Percentiles rank a stretch among this genome's conserved stretches.
Conservation (phyloP, 495 filamentous ascomycete genomes). For the Podospora didyma region DNA sequence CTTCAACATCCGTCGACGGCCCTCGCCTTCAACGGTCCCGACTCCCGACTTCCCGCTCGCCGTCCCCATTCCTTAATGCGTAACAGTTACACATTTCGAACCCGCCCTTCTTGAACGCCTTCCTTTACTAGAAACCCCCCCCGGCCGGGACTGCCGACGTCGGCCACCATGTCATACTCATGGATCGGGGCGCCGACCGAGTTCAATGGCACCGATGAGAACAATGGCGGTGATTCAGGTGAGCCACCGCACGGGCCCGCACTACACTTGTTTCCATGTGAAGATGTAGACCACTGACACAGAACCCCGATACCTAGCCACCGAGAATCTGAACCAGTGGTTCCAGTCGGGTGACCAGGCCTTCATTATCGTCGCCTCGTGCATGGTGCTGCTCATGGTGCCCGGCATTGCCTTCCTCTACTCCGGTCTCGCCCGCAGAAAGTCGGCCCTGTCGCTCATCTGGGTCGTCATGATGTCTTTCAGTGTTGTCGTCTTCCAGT, state of each 20-base stretch:
- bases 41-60: too few species aligned
- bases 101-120: neutral
- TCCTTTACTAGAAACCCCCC: neutral
- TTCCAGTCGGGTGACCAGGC: slow-evolving; percentile 58
- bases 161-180: slow-evolving; percentile 69
- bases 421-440: slow-evolving; percentile 93
- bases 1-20: neutral
- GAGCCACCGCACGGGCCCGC: slow-evolving; percentile 29
- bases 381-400: slow-evolving; percentile 95
- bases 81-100: neutral
- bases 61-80: neutral
- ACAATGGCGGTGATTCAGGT: slow-evolving; percentile 78
- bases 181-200: slow-evolving; percentile 72
- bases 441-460: slow-evolving; percentile 91
- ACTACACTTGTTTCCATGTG: too few species aligned
- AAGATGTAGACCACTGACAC: slow-evolving; percentile 20
- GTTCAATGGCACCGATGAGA: slow-evolving; percentile 72
- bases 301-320: slow-evolving; percentile 39
- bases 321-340: slow-evolving; percentile 88
- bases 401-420: slow-evolving; percentile 98
- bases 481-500: slow-evolving; percentile 89
- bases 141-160: neutral
- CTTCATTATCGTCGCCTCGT: slow-evolving; percentile 87
- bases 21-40: neutral
- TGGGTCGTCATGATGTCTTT: slow-evolving; percentile 91